phyloP scores from a whole-genome alignment of 345 rosid species.

The Gynandropsis gynandra region DNA sequence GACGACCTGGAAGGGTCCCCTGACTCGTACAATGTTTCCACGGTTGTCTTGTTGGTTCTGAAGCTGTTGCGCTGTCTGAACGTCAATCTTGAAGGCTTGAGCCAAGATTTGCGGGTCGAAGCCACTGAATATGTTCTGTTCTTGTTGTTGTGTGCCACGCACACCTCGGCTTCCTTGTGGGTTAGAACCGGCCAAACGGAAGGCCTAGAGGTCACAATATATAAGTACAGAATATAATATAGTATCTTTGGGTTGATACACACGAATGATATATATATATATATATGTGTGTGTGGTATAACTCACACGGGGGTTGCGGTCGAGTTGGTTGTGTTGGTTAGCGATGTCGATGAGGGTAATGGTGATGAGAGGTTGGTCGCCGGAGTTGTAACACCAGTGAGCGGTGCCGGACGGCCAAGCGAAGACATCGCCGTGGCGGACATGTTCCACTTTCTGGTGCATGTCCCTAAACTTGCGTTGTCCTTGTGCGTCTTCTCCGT shows the following conservation, averaged over 20 bases:
- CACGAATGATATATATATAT: background rate
- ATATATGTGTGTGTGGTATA: background rate
- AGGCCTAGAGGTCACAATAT: constrained; percentile 27
- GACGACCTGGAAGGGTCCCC: constrained; percentile 37
- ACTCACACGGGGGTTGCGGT: constrained; percentile 46
- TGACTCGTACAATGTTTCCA: constrained; percentile 57
- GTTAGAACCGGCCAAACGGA: constrained; percentile 63
- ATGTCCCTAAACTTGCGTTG: constrained; percentile 31
- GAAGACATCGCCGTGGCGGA: constrained; percentile 36
- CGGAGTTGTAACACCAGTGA: constrained; percentile 44
- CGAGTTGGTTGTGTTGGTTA: constrained; percentile 60
- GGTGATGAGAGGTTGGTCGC: constrained; percentile 31
- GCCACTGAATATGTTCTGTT: constrained; percentile 33
- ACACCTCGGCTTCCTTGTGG: constrained; percentile 22
- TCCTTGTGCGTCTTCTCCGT: background rate
- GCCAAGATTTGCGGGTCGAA: constrained; percentile 47
- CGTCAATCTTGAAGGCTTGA: constrained; percentile 47
- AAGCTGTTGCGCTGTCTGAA: constrained; percentile 35
- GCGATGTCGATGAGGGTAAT: constrained; percentile 32
- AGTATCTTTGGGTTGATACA: too few species aligned
- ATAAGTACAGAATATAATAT: too few species aligned
- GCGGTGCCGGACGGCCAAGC: constrained; percentile 41
- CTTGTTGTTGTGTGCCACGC: constrained; percentile 9
- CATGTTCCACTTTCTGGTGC: constrained; percentile 41
- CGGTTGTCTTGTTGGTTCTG: constrained; percentile 37